These are phyloP conservation scores for Salix arbutifolia DNA, from an alignment of 345 rosid species.

Conservation along the genomic window DNA sequence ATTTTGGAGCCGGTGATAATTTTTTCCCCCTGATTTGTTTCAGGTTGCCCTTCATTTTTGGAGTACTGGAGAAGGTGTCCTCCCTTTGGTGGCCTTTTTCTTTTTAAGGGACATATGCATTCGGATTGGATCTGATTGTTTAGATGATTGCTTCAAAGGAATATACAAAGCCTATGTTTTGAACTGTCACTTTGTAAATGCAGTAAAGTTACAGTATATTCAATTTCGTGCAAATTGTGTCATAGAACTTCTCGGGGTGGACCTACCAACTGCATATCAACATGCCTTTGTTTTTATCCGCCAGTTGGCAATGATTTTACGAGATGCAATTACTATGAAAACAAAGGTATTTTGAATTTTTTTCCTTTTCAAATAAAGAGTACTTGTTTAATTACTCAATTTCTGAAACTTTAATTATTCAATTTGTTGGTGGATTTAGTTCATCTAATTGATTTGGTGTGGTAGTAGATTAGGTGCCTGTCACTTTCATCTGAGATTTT, in stretches of 20 bases:
- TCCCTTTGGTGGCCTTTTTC: conserved; percentile 76
- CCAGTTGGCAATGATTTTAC: conserved; percentile 76
- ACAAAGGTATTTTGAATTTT: conserved; percentile 59
- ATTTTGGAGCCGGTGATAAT: neutral
- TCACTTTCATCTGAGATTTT: neutral
- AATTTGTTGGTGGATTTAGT: neutral
- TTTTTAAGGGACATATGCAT: conserved; percentile 81
- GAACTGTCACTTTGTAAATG: conserved; percentile 86
- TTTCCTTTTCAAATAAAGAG: neutral
- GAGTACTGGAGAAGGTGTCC: conserved; percentile 89
- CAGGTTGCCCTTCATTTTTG: conserved; percentile 93
- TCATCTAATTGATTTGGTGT: neutral
- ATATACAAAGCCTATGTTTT: conserved; percentile 86
- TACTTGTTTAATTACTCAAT: no score
- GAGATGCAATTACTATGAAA: conserved; percentile 77
- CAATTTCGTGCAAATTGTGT: conserved; percentile 82
- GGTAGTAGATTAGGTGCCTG: neutral
- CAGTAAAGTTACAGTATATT: conserved; percentile 65
- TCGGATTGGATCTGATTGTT: conserved; percentile 68
- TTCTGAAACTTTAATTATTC: no score
- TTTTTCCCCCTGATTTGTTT: conserved; percentile 1
- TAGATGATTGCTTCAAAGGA: conserved; percentile 88
- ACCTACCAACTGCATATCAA: conserved; percentile 84
- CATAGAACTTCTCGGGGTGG: conserved; percentile 79
- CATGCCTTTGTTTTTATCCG: conserved; percentile 90